These are phyloP conservation scores for Monosporascus sp. DNA, from an alignment of 2,329 filamentous ascomycete species.

Conservation along the genomic window DNA sequence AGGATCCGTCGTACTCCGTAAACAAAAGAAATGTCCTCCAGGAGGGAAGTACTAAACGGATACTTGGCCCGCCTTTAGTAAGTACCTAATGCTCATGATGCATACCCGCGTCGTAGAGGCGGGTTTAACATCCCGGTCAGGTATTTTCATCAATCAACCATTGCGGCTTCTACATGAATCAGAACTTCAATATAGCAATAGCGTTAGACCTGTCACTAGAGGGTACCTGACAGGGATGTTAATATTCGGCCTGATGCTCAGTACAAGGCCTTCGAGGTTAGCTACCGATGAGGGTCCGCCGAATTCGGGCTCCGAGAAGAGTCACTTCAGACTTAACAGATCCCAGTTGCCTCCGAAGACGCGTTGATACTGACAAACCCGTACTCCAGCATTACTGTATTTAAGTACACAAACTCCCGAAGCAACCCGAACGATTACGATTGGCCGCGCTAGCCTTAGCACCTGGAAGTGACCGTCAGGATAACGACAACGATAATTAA, in stretches of 20 bases:
- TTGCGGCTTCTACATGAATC: too few relatives aligned
- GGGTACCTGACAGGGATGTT: too few relatives aligned
- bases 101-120: neutral
- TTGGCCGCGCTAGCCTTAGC: neutral
- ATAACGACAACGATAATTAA: neutral
- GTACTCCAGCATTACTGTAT: neutral
- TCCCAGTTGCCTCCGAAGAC: neutral
- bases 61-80: neutral
- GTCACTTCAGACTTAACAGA: neutral
- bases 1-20: neutral
- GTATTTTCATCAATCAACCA: too few relatives aligned
- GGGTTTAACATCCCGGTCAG: too few relatives aligned
- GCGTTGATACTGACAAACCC: neutral
- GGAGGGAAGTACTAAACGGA: neutral
- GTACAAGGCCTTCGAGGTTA: too few relatives aligned
- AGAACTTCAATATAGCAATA: too few relatives aligned
- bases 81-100: neutral
- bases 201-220: too few relatives aligned
- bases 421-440: neutral
- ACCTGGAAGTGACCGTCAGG: neutral
- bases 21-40: neutral
- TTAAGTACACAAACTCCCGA: neutral
- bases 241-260: too few relatives aligned
- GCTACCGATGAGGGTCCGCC: constrained; percentile 5
- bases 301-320: constrained; percentile 10